Percentiles rank a stretch among this genome's conserved stretches.
phyloP scores from a whole-genome alignment of 805 yeast species.

The Saccharomycopsis amapae region DNA sequence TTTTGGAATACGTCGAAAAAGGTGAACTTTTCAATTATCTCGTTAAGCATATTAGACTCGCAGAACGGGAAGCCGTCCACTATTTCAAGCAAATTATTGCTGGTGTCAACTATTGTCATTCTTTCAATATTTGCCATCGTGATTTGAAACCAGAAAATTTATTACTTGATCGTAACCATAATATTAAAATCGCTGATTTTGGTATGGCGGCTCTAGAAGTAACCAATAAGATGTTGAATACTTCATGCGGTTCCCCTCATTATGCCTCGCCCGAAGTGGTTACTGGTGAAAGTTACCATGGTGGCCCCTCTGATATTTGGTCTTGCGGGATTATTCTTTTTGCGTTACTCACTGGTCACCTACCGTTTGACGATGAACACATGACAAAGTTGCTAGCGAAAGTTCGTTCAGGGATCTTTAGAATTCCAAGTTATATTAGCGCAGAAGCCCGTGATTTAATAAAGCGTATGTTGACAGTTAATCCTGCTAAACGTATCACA shows the following conservation, averaged over 20 bases:
- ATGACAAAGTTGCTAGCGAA: constrained; percentile 79
- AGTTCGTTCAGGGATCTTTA: constrained; percentile 84
- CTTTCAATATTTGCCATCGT: constrained; percentile 81
- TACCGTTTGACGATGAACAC: constrained; percentile 96
- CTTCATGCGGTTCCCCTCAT: constrained; percentile 97
- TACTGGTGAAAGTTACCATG: constrained; percentile 90
- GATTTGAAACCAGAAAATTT: constrained; percentile 81
- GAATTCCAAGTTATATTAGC: constrained; percentile 75
- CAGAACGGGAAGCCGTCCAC: constrained; percentile 82
- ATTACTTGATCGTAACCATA: constrained; percentile 70
- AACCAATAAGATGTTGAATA: constrained; percentile 73
- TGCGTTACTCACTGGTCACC: constrained; percentile 88
- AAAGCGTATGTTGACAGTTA: constrained; percentile 68
- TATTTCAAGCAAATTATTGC: constrained; percentile 82
- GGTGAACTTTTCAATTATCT: constrained; percentile 93
- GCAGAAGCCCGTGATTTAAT: constrained; percentile 84
- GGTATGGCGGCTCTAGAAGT: constrained; percentile 98
- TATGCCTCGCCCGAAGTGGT: constrained; percentile 98
- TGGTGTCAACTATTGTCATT: constrained; percentile 80
- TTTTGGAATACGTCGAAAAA: constrained; percentile 92
- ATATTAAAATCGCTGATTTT: constrained; percentile 94
- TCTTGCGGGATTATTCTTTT: constrained; percentile 93
- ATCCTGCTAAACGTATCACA: constrained; percentile 73
- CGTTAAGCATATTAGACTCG: constrained; percentile 80
- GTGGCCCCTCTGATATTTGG: constrained; percentile 97